phyloP scores from a whole-genome alignment of 345 rosid genomes.

The Dimocarpus longan region DNA sequence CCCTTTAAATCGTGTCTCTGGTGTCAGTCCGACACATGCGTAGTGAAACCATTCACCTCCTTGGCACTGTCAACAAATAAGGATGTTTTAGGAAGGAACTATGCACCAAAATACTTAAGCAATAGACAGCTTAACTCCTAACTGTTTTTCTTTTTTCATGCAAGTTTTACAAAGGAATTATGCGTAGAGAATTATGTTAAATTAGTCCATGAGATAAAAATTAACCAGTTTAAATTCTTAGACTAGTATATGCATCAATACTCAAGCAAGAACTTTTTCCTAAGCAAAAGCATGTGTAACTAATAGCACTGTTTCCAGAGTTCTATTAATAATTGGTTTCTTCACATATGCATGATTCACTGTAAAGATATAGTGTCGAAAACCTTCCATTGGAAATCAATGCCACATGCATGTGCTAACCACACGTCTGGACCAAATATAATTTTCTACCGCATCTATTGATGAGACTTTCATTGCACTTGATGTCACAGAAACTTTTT shows the following conservation, averaged over 20 bases:
- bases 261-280: background rate
- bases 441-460: background rate
- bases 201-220: background rate
- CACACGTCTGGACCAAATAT: background rate
- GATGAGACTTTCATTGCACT: background rate
- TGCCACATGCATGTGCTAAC: background rate
- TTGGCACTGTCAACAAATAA: conserved; percentile 63
- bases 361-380: background rate
- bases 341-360: background rate
- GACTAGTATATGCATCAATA: background rate
- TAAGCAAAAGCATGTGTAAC: background rate
- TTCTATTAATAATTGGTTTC: background rate
- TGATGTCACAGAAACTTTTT: background rate
- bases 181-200: background rate
- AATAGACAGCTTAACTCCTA: background rate
- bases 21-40: conserved; percentile 92
- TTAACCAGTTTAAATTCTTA: background rate
- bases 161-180: background rate
- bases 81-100: conserved; percentile 6
- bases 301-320: background rate
- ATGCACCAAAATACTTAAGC: background rate
- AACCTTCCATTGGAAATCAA: background rate
- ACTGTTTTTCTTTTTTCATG: background rate
- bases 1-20: conserved; percentile 96
- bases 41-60: conserved; percentile 99